Conservation (phyloP, 1,284 basidiomycete species). For the Heterobasidion irregulare region DNA sequence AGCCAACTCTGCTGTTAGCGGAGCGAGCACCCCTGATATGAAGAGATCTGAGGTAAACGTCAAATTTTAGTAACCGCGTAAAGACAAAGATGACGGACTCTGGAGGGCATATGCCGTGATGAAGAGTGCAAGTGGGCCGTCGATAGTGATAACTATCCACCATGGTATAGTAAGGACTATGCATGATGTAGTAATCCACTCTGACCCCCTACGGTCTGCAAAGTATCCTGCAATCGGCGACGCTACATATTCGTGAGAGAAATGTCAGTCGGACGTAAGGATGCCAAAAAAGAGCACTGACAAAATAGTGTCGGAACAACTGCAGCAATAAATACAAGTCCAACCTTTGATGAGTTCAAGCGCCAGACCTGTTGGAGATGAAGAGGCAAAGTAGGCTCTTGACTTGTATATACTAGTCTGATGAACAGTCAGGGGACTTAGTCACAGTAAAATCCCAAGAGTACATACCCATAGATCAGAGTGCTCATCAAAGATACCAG, state of each 20-base stretch:
- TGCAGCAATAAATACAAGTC: slow-evolving; percentile 65
- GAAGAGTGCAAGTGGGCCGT: slow-evolving; percentile 48
- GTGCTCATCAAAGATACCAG: not conserved
- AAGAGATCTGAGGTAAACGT: slow-evolving; percentile 41
- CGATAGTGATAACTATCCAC: slow-evolving; percentile 52
- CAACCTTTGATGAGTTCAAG: slow-evolving; percentile 54
- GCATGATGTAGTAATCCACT: slow-evolving; percentile 42
- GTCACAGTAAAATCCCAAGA: not conserved
- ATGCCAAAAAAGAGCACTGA: slow-evolving; percentile 14
- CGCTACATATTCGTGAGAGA: slow-evolving; percentile 29
- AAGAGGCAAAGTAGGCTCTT: slow-evolving; percentile 62
- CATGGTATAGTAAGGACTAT: slow-evolving; percentile 57
- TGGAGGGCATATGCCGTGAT: slow-evolving; percentile 40
- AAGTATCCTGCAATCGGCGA: slow-evolving; percentile 55
- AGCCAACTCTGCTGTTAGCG: slow-evolving; percentile 58
- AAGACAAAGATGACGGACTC: not conserved
- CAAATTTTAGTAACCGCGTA: no score
- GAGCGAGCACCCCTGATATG: slow-evolving; percentile 45
- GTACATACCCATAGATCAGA: not conserved
- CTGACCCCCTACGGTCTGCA: slow-evolving; percentile 54
- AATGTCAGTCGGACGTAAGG: not conserved
- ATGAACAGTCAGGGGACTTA: not conserved
- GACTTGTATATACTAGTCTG: slow-evolving; percentile 44
- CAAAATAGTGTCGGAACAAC: slow-evolving; percentile 62
- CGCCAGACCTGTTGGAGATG: slow-evolving; percentile 54